Evolutionary conservation across 805 yeast genomes (phyloP).

Genomic region (Starmerella apis): DNA sequence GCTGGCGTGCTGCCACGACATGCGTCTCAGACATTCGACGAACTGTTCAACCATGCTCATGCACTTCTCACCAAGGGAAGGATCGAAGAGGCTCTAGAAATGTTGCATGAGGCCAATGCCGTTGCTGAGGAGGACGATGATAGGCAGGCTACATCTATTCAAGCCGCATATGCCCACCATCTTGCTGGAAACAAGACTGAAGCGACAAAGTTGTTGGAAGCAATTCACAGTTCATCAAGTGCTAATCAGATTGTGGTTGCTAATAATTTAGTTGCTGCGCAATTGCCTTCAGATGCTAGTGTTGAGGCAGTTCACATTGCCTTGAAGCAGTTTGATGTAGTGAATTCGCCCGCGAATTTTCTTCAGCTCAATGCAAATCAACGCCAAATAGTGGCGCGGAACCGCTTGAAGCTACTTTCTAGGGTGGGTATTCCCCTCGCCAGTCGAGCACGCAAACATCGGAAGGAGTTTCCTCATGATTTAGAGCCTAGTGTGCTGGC

Average conservation of each 20-base stretch:
- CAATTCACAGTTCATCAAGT: slow-evolving; percentile 17
- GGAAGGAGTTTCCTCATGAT: slow-evolving; percentile 16
- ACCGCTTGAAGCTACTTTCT: slow-evolving; percentile 35
- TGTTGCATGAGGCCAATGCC: slow-evolving; percentile 40
- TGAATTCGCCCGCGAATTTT: not conserved
- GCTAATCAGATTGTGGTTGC: slow-evolving; percentile 35
- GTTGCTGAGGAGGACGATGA: slow-evolving; percentile 39
- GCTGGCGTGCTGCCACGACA: slow-evolving; percentile 13
- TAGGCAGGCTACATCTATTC: slow-evolving; percentile 41
- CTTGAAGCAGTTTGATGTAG: slow-evolving; percentile 16
- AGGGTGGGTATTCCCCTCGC: slow-evolving; percentile 30
- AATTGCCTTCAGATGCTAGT: slow-evolving; percentile 5
- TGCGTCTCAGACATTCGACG: slow-evolving; percentile 40
- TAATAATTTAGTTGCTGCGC: slow-evolving; percentile 34
- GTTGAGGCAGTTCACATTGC: slow-evolving; percentile 17
- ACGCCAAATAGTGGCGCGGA: slow-evolving; percentile 33
- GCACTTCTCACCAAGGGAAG: slow-evolving; percentile 39
- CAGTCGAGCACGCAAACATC: slow-evolving; percentile 21
- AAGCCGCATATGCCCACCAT: slow-evolving; percentile 47
- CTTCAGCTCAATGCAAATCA: slow-evolving; percentile 26
- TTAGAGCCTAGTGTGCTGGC: slow-evolving; percentile 21
- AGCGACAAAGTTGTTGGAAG: slow-evolving; percentile 31
- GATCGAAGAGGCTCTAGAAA: slow-evolving; percentile 34
- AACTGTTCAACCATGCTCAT: slow-evolving; percentile 49
- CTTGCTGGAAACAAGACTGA: slow-evolving; percentile 29